Conservation (phyloP, 1,284 basidiomycete species). For the Ceratobasidium papillatum region DNA sequence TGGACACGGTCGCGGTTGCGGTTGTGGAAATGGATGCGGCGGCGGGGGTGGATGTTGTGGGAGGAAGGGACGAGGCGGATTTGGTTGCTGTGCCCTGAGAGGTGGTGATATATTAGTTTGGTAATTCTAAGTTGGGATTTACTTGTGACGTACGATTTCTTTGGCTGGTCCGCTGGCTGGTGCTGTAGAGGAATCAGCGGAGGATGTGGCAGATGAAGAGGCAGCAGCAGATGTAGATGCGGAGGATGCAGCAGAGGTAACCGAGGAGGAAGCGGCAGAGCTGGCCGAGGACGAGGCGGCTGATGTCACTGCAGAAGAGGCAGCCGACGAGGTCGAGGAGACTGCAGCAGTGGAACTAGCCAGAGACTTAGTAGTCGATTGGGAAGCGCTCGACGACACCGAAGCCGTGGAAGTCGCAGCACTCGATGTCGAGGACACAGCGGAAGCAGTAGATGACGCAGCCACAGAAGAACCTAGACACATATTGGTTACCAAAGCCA, state of each 20-base stretch:
- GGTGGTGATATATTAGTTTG: slow-evolving; percentile 8
- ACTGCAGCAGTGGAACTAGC: slow-evolving; percentile 42
- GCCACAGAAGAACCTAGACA: slow-evolving; percentile 19
- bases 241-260: slow-evolving; percentile 34
- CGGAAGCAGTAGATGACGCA: slow-evolving; percentile 9
- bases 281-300: slow-evolving; percentile 41
- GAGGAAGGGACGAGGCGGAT: slow-evolving; percentile 37
- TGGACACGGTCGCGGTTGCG: slow-evolving; percentile 43
- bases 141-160: slow-evolving; percentile 4
- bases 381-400: slow-evolving; percentile 10
- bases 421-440: neutral
- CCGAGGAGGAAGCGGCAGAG: slow-evolving; percentile 42
- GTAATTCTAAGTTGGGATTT: neutral
- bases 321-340: slow-evolving; percentile 32
- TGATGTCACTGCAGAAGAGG: slow-evolving; percentile 35
- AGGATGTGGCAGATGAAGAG: slow-evolving; percentile 44
- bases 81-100: slow-evolving; percentile 14
- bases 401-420: neutral
- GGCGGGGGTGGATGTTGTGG: slow-evolving; percentile 41
- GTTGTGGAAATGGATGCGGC: slow-evolving; percentile 46
- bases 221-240: slow-evolving; percentile 23
- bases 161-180: slow-evolving; percentile 13
- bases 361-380: slow-evolving; percentile 21
- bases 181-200: slow-evolving; percentile 42
- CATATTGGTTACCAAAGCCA: neutral